phyloP scores from a whole-genome alignment of 352 stramenopile species.

The Globisporangium cystogenes region DNA sequence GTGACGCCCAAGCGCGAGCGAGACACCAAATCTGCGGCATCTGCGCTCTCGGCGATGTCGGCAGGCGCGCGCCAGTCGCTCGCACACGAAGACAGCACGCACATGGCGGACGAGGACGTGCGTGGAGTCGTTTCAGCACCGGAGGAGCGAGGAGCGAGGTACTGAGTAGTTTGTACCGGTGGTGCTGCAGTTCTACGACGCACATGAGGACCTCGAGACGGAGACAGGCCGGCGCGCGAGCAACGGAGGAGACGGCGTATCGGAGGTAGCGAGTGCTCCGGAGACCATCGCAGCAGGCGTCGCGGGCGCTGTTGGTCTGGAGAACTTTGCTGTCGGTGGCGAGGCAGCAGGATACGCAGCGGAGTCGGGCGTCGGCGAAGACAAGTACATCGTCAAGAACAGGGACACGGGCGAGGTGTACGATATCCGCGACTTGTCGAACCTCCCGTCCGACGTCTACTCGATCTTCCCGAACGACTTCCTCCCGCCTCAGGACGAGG shows the following conservation, averaged over 20 bases:
- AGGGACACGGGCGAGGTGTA: constrained; percentile 79
- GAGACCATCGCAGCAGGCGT: background rate
- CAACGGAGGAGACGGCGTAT: background rate
- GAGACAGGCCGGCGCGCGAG: constrained; percentile 22
- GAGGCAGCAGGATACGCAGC: background rate
- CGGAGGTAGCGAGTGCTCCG: too few relatives aligned
- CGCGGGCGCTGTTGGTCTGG: background rate
- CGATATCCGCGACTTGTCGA: constrained; percentile 62
- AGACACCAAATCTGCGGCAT: background rate
- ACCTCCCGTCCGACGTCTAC: constrained; percentile 54
- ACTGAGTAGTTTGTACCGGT: background rate
- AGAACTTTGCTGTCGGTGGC: background rate
- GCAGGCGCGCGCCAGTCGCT: constrained; percentile 9
- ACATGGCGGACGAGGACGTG: constrained; percentile 62
- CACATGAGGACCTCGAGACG: constrained; percentile 42
- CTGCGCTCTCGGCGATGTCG: background rate
- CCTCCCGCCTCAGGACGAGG: constrained; percentile 32
- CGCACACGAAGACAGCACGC: constrained; percentile 39
- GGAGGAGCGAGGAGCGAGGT: too few relatives aligned
- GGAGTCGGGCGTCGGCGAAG: constrained; percentile 9
- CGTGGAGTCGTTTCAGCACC: constrained; percentile 1
- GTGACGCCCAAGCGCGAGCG: background rate
- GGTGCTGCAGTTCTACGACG: constrained; percentile 58
- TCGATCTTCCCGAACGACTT: constrained; percentile 77
- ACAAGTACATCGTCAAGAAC: constrained; percentile 76